A percentile compares a stretch with the other conserved stretches of the same genome.
Conservation (phyloP, 129 eudicot genomes). For the Flaveria ramosissima region DNA sequence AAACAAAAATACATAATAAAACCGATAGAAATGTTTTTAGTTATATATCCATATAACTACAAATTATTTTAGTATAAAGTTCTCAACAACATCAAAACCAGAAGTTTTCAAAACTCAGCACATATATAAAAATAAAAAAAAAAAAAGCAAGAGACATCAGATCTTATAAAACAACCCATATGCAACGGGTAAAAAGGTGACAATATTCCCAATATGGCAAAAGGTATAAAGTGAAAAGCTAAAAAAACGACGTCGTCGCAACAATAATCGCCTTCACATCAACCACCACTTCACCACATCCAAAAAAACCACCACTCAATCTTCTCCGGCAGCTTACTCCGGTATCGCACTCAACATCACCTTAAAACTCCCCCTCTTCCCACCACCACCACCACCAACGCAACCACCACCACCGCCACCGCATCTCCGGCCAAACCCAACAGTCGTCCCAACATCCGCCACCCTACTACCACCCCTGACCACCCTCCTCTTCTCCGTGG, state of each 20-base stretch:
- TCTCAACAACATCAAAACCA: no score
- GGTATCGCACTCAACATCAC: constrained; percentile 68
- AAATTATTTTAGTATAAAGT: no score
- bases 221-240: not conserved
- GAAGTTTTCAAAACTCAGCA: no score
- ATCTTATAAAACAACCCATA: not conserved
- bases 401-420: not conserved
- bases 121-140: not conserved
- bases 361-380: constrained; percentile 38
- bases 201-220: constrained; percentile 20
- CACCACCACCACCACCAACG: constrained; percentile 28
- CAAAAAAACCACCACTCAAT: constrained; percentile 3
- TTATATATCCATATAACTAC: no score
- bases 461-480: constrained; percentile 36
- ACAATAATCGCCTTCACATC: constrained; percentile 20
- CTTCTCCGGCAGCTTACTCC: constrained; percentile 45
- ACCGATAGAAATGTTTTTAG: no score
- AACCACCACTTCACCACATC: constrained; percentile 14
- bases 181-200: constrained; percentile 29
- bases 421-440: constrained; percentile 25
- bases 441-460: constrained; percentile 38
- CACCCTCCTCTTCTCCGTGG: constrained; percentile 23
- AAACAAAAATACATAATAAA: no score
- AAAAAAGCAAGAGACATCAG: not conserved
- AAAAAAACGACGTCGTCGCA: constrained; percentile 40